Evolutionary conservation across 192 early-diverging fungal species (phyloP).

Genomic region (Podila minutissima): DNA sequence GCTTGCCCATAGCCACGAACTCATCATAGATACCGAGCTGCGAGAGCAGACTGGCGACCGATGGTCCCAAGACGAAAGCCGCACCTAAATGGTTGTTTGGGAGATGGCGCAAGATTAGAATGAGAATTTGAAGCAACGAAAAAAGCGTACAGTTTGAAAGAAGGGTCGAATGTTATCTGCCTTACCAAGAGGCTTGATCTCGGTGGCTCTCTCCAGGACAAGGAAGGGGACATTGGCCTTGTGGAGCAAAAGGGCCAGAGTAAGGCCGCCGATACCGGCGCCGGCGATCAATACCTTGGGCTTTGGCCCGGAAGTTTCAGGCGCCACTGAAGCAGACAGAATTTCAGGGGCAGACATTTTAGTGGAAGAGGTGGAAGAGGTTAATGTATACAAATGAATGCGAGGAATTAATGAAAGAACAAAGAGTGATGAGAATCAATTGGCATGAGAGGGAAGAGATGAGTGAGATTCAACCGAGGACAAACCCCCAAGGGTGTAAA

Average conservation of each 20-base stretch:
- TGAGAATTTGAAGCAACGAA: background rate
- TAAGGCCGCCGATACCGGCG: background rate
- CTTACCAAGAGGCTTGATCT: background rate
- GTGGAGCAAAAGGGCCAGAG: background rate
- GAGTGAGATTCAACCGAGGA: too few relatives aligned
- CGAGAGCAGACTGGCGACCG: background rate
- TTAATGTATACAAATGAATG: too few relatives aligned
- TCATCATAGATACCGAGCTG: constrained; percentile 1
- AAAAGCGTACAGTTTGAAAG: too few relatives aligned
- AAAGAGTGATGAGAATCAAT: too few relatives aligned
- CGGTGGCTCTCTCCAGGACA: background rate
- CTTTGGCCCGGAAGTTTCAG: background rate
- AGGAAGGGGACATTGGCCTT: background rate
- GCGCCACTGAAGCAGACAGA: background rate
- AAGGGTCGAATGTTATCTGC: too few relatives aligned
- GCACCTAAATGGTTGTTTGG: background rate
- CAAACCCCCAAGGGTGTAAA: too few relatives aligned
- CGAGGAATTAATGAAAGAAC: too few relatives aligned
- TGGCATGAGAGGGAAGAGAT: too few relatives aligned
- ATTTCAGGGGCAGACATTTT: background rate
- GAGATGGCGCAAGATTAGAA: too few relatives aligned
- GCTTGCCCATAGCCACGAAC: background rate
- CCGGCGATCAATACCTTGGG: background rate
- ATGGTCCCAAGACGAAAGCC: background rate
- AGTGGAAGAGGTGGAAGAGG: too few relatives aligned